phyloP scores from a whole-genome alignment of 2,329 filamentous ascomycete species.

The Diplodia intermedia region DNA sequence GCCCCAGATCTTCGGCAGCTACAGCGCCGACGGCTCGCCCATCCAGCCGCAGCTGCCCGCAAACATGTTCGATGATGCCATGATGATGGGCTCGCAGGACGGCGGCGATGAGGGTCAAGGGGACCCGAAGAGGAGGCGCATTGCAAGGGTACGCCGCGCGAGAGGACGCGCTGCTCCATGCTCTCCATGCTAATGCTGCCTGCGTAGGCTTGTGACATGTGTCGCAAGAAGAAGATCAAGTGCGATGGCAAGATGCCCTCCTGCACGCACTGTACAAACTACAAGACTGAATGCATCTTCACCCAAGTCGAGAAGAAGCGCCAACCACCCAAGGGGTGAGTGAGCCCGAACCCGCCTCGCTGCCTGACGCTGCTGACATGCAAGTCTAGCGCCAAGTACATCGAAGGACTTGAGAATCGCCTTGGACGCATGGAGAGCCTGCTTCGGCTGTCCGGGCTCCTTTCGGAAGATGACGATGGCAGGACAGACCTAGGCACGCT shows the following conservation, averaged over 20 bases:
- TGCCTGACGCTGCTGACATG: conserved; percentile 23
- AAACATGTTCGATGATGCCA: conserved; percentile 52
- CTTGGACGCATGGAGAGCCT: conserved; percentile 95
- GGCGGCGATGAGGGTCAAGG: conserved; percentile 56
- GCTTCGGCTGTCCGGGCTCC: conserved; percentile 81
- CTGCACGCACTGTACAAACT: conserved; percentile 95
- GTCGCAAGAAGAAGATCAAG: conserved; percentile 94
- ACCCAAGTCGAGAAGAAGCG: conserved; percentile 99
- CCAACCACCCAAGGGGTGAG: conserved; percentile 92
- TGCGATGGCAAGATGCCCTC: conserved; percentile 95
- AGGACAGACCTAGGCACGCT: conserved; percentile 86
- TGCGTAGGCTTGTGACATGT: conserved; percentile 90
- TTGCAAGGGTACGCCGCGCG: conserved; percentile 73
- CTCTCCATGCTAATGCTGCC: conserved; percentile 7
- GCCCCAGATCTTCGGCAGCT: conserved; percentile 50
- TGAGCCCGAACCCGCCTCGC: conserved; percentile 27
- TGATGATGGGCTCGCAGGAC: conserved; percentile 41
- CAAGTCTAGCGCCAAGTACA: conserved; percentile 82
- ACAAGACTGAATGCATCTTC: conserved; percentile 97
- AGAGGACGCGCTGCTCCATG: conserved; percentile 25
- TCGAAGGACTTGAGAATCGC: conserved; percentile 93
- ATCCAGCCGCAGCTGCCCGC: conserved; percentile 42
- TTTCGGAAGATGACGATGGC: conserved; percentile 84
- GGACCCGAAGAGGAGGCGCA: conserved; percentile 87
- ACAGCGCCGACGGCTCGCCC: conserved; percentile 47